A percentile compares a stretch with the other conserved stretches of the same genome.
Evolutionary conservation across 495 filamentous ascomycete genomes (phyloP).

Genomic region (Amphirosellinia nigrospora): DNA sequence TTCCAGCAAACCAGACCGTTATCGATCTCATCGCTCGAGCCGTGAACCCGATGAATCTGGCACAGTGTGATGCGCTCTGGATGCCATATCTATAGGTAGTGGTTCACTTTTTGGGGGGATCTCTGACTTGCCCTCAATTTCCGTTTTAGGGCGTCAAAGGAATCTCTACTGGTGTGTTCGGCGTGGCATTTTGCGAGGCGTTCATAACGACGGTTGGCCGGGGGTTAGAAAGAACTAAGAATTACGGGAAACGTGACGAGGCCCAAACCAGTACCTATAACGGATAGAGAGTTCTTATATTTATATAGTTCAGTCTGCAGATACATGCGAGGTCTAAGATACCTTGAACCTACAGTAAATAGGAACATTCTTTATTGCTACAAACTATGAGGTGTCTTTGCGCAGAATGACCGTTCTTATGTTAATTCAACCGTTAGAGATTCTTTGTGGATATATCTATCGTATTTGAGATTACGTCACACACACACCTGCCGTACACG

Average conservation of each 20-base stretch:
- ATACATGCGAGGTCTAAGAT: background rate
- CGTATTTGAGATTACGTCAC: background rate
- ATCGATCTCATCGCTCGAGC: slow-evolving; percentile 87
- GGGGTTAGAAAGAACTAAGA: background rate
- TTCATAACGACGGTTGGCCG: background rate
- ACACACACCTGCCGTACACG: background rate
- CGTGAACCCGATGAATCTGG: slow-evolving; percentile 84
- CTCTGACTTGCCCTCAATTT: background rate
- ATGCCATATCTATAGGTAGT: slow-evolving; percentile 84
- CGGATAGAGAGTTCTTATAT: background rate
- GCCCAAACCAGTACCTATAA: background rate
- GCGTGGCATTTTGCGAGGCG: background rate
- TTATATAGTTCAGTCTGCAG: background rate
- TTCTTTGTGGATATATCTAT: too few relatives aligned
- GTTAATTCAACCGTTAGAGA: background rate
- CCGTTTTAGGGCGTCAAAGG: background rate
- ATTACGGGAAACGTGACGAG: background rate
- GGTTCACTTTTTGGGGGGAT: background rate
- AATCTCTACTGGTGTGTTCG: background rate
- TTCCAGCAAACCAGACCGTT: slow-evolving; percentile 95
- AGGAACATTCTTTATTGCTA: background rate
- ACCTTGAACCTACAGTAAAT: background rate
- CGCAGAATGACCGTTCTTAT: background rate
- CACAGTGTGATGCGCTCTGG: slow-evolving; percentile 88
- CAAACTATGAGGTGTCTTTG: background rate